A percentile compares a stretch with the other conserved stretches of the same genome.
Evolutionary conservation across 306 rosid genomes (phyloP).

Genomic region (Glycine tomentella): DNA sequence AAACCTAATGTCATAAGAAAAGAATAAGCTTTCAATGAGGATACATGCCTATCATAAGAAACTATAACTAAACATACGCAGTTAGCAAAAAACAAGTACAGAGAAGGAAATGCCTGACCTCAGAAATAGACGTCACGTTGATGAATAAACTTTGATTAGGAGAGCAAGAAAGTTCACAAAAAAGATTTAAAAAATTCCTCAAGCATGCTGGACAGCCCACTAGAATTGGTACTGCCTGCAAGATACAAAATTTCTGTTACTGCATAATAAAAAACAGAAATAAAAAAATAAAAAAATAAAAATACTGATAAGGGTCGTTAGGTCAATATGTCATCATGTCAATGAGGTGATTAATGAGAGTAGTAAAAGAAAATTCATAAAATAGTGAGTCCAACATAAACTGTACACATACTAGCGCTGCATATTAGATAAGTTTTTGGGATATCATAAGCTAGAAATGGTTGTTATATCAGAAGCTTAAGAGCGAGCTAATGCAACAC

Average conservation of each 20-base stretch:
- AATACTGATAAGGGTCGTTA: background rate
- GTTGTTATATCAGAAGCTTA: too few species aligned
- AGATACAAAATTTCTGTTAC: constrained; percentile 38
- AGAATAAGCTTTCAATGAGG: too few species aligned
- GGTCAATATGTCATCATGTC: constrained; percentile 21
- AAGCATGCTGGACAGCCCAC: constrained; percentile 99
- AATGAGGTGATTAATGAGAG: constrained; percentile 16
- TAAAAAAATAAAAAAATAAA: too few species aligned
- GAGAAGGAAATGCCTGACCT: constrained; percentile 61
- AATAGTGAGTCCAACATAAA: constrained; percentile 1
- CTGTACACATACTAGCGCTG: too few species aligned
- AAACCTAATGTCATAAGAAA: too few species aligned
- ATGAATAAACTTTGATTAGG: constrained; percentile 88
- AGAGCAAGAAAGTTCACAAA: constrained; percentile 96
- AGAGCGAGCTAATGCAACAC: too few species aligned
- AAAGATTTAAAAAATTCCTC: constrained; percentile 93
- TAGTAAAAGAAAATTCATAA: background rate
- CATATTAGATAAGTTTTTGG: too few species aligned
- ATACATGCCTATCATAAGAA: too few species aligned
- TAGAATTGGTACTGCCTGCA: constrained; percentile 93
- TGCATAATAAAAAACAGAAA: constrained; percentile 5
- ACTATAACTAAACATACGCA: too few species aligned
- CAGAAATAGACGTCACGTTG: constrained; percentile 79
- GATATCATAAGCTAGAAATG: too few species aligned
- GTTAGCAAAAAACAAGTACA: constrained; percentile 27